Conservation (phyloP, 257 asterid species). For the Coffea eugenioides region DNA sequence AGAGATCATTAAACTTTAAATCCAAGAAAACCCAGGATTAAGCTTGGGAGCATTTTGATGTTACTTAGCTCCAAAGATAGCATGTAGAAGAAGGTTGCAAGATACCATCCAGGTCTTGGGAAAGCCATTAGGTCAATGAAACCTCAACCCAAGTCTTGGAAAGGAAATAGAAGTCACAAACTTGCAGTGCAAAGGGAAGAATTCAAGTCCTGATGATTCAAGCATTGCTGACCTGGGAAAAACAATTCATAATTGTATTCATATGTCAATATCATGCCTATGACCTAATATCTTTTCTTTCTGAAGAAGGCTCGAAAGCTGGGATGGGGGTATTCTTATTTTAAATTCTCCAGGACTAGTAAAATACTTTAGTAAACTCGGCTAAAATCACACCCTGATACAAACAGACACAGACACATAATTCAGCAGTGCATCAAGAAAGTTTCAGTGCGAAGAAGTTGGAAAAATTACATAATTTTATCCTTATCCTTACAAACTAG, state of each 20-base stretch:
- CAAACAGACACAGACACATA: background rate
- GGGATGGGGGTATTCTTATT: too few relatives aligned
- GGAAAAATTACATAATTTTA: background rate
- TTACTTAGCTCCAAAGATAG: background rate
- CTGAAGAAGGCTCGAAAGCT: background rate
- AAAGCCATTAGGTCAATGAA: background rate
- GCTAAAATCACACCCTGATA: background rate
- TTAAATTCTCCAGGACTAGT: too few relatives aligned
- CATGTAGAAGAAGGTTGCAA: background rate
- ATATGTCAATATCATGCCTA: background rate
- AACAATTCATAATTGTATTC: background rate
- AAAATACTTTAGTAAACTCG: too few relatives aligned
- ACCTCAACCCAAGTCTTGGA: background rate
- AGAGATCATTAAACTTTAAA: background rate
- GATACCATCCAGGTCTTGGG: background rate
- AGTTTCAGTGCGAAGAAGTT: background rate
- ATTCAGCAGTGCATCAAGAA: background rate
- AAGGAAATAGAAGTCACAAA: background rate
- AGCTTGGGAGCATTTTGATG: background rate
- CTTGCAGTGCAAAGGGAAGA: background rate
- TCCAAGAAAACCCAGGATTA: background rate
- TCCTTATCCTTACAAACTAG: background rate
- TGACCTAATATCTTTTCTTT: background rate
- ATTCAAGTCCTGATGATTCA: background rate
- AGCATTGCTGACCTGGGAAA: background rate